Evolutionary conservation across 352 stramenopile species (phyloP), one percentile per base, ranked within the genome.

Genomic region (Globisporangium nodosum): DNA sequence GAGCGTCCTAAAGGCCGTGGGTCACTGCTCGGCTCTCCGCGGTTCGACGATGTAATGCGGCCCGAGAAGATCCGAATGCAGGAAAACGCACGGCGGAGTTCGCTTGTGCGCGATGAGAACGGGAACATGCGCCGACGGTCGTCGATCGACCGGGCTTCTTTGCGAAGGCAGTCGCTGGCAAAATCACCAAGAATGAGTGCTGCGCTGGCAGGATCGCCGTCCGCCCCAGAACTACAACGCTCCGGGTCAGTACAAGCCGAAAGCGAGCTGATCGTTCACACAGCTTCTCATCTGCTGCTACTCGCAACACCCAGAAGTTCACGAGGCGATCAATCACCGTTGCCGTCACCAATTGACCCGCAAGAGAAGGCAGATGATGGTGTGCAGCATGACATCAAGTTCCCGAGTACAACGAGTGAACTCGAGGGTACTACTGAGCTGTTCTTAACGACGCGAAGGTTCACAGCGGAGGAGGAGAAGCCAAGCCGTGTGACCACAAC

Each of bases 1-100:
- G 69, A 90, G 52, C 67, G 73, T 0, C 77, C 76, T 13, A 47
- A 52, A 48, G 52, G 27, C 0, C 48, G 30, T 9, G n/a, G 40
- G 1, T 61, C 60, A 37, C 37, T 61, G 20, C 11, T 60, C 3
- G 54, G 42, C 1, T 56, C 54, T 18, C 31, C 60, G 1, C 49
- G 24, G 4, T 18, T 39, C 13, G 53, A 61, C 31, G 54, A 66
- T 13, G 18, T 49, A 6, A 30, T 60, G 21, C 21, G 48, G 1
- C 20, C 62, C 11, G 56, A 67, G 24, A 72, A 65, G 21, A 21
- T 68, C 15, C 48, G 39, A 3, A 60, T 70, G 40, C 58, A 61
- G 7, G 45, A 62, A 21, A 65, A 61, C 7, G 50, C 59, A 13
- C 63, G 59, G 18, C 52, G 61, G n/a, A 64, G 50, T 39, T 71